Evolutionary conservation across 176 grass and related monocot genomes (phyloP).

Genomic region (Panicum miliaceum): DNA sequence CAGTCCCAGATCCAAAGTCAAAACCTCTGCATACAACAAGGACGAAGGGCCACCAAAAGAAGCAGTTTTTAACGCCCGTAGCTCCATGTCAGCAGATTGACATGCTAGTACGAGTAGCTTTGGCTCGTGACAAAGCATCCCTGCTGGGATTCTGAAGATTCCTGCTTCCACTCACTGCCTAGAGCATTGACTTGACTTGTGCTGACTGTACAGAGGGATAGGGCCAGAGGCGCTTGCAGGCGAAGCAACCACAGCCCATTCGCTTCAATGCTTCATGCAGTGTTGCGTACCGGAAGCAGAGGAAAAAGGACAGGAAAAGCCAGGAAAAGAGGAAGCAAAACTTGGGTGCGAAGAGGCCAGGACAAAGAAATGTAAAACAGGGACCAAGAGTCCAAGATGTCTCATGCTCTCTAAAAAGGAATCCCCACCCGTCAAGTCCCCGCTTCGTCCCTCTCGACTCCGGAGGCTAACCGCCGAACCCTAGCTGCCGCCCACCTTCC

Average conservation of each 20-base stretch:
- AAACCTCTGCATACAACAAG: neutral
- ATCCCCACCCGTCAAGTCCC: too few species aligned
- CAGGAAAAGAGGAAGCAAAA: neutral
- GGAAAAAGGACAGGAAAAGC: neutral
- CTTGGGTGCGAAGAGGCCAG: neutral
- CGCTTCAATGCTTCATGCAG: neutral
- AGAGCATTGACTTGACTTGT: constrained; percentile 29
- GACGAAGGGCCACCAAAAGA: neutral
- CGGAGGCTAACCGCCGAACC: too few species aligned
- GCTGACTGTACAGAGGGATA: neutral
- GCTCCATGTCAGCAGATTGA: neutral
- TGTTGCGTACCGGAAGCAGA: neutral
- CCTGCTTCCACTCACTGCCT: constrained; percentile 6
- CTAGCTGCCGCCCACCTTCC: too few species aligned
- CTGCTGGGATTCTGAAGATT: constrained; percentile 17
- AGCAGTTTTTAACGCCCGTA: neutral
- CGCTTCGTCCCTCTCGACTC: too few species aligned
- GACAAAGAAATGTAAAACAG: neutral
- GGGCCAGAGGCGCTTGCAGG: neutral
- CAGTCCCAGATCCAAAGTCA: neutral
- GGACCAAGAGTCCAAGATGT: neutral
- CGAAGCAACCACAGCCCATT: constrained; percentile 38
- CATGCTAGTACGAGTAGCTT: neutral
- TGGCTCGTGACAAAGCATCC: neutral
- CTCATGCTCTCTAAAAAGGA: too few species aligned